Evolutionary conservation across 768 basidiomycete genomes (phyloP).

Genomic region (Stropharia rugosoannulata): DNA sequence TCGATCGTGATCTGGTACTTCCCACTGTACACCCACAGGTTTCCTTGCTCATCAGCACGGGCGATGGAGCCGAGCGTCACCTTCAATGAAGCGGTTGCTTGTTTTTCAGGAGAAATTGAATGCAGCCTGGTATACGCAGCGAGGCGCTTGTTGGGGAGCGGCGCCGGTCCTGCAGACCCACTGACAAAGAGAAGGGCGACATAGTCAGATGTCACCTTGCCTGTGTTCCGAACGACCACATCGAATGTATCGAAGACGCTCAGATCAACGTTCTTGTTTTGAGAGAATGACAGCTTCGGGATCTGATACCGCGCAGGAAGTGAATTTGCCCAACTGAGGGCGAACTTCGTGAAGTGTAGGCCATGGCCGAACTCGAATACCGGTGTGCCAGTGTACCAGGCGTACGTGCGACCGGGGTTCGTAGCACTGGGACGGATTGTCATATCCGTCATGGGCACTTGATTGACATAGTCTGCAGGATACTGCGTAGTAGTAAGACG

Average conservation of each 20-base stretch:
- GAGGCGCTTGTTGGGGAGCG: conserved; percentile 52
- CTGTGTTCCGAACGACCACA: conserved; percentile 49
- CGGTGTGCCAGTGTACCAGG: conserved; percentile 53
- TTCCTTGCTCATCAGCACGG: conserved; percentile 44
- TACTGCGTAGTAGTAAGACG: conserved; percentile 56
- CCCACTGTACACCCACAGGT: conserved; percentile 44
- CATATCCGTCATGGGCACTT: conserved; percentile 62
- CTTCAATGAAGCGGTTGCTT: conserved; percentile 29
- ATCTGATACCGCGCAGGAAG: conserved; percentile 40
- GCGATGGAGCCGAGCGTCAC: conserved; percentile 50
- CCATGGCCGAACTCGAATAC: conserved; percentile 55
- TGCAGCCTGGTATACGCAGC: conserved; percentile 45
- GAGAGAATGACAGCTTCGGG: conserved; percentile 12
- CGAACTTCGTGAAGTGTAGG: conserved; percentile 54
- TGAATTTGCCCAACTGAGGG: conserved; percentile 34
- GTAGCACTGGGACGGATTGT: conserved; percentile 43
- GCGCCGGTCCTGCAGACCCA: conserved; percentile 46
- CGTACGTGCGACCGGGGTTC: conserved; percentile 58
- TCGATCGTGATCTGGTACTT: conserved; percentile 44
- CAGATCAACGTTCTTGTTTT: conserved; percentile 34
- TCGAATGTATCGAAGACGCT: conserved; percentile 47
- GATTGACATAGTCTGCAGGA: conserved; percentile 43
- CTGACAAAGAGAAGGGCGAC: conserved; percentile 53
- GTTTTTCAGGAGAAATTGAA: conserved; percentile 23
- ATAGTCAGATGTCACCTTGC: conserved; percentile 50